Base-by-base conservation (phyloP, 2,329 filamentous ascomycete genomes). In the Taxawa tesnikishii region DNA sequence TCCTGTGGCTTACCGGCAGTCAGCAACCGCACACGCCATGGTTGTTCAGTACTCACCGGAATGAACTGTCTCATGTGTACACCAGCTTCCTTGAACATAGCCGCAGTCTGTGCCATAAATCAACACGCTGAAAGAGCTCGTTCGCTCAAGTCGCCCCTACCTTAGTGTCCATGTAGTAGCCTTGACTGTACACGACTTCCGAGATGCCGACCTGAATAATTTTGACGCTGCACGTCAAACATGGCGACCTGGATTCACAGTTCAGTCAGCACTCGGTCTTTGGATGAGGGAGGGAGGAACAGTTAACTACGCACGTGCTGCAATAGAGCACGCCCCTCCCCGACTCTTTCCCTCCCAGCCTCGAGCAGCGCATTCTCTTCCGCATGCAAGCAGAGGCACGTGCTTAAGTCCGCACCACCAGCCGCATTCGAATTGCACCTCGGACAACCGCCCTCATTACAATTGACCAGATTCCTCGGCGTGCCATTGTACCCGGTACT, bases 401-500 rank as follows among this genome's bases (percentile, higher is more conserved):
- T 94, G 4, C 78, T 75, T 13, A 98, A 68, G 1, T 73, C 76
- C 28, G 77, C 68, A 15, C 90, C 90, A 15, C 69, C 72, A 17
- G 70, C 69, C 34, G 73, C 68, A 5, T 75, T 80, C 32, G 71
- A 70, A 55, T 98, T 96, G 59, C 90, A 98, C 29, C 90, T 71
- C 8, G 67, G 60, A 44, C 90, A 98, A 30, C 90, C 90, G 43
- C 90, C 90, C 48, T 93, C 83, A 45, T 80, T 82, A 61, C 90
- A 98, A 60, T 98, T 98, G 34, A 65, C 73, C 47, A 94, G 66
- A 26, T 87, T 79, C 14, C 88, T 70, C 8, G 90, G 87, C n/a
- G 90, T 96, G 39, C 90, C 90, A 57, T 98, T 98, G 63, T 98
- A 98, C 13, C 90, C 90, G 0, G 90, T 98, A 51, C 79, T 84